These are phyloP conservation scores for Melanomma pulvis-pyrius DNA, from an alignment of 495 filamentous ascomycete species.

Conservation along the genomic window DNA sequence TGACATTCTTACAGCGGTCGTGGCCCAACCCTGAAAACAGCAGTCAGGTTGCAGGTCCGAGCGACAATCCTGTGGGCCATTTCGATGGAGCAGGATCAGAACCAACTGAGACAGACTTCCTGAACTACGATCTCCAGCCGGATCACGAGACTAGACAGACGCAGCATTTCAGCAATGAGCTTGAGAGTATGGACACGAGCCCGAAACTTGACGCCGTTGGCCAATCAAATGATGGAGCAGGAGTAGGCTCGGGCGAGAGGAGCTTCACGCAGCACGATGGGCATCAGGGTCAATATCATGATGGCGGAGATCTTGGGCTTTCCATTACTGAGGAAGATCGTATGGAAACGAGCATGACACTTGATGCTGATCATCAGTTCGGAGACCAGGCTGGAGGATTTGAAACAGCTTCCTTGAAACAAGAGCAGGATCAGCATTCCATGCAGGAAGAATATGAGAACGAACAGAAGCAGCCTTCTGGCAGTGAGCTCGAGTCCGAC, in stretches of 20 bases:
- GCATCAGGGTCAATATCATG: background rate
- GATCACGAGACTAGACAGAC: background rate
- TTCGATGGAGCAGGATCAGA: background rate
- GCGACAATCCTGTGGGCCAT: background rate
- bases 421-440: background rate
- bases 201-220: background rate
- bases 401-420: background rate
- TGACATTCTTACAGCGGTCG: background rate
- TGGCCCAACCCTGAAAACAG: background rate
- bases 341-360: no score
- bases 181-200: background rate
- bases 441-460: no score
- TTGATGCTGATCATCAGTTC: background rate
- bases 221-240: background rate
- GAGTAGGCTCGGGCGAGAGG: background rate
- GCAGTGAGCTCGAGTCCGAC: no score
- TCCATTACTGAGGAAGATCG: background rate
- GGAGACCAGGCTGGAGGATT: background rate
- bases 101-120: background rate
- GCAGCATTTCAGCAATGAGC: background rate
- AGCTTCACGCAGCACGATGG: background rate
- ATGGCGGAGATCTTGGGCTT: background rate
- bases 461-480: no score
- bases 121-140: background rate
- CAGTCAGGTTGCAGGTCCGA: background rate